phyloP scores from a whole-genome alignment of 352 stramenopile species.

The Globisporangium iwayamae region DNA sequence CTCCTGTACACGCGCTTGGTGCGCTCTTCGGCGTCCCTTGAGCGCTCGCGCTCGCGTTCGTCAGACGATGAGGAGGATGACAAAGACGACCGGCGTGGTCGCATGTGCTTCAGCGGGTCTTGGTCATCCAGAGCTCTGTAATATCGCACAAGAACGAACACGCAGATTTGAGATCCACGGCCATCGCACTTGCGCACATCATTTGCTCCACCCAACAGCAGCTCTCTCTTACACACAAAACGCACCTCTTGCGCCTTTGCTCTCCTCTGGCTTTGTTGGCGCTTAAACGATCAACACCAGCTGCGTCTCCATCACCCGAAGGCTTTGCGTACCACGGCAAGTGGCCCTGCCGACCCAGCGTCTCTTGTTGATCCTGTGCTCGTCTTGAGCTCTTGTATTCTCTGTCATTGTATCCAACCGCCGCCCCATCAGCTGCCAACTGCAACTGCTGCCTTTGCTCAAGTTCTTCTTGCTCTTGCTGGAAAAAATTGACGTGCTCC shows the following conservation, averaged over 20 bases:
- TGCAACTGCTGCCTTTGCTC: neutral
- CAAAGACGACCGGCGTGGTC: conserved; percentile 16
- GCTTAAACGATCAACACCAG: conserved; percentile 11
- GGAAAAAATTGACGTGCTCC: conserved; percentile 44
- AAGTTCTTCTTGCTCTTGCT: conserved; percentile 22
- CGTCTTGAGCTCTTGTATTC: conserved; percentile 4
- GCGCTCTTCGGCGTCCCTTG: conserved; percentile 10
- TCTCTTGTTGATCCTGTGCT: conserved; percentile 19
- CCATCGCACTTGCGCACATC: too few relatives aligned
- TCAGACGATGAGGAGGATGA: neutral
- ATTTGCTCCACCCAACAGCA: neutral
- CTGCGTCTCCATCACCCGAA: neutral
- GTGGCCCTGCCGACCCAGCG: conserved; percentile 24
- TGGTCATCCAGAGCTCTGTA: conserved; percentile 28
- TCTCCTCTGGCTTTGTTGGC: conserved; percentile 17
- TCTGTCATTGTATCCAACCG: neutral
- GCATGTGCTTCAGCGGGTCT: conserved; percentile 44
- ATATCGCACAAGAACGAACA: too few relatives aligned
- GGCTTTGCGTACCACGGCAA: conserved; percentile 44
- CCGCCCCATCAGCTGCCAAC: neutral
- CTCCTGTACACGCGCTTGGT: conserved; percentile 16
- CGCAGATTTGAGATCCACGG: neutral
- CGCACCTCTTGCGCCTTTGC: conserved; percentile 38
- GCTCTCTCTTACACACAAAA: neutral
- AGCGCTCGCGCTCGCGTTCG: neutral